These are phyloP conservation scores for Cyberlindnera americana DNA, from an alignment of 805 yeast genomes.

Conservation along the genomic window DNA sequence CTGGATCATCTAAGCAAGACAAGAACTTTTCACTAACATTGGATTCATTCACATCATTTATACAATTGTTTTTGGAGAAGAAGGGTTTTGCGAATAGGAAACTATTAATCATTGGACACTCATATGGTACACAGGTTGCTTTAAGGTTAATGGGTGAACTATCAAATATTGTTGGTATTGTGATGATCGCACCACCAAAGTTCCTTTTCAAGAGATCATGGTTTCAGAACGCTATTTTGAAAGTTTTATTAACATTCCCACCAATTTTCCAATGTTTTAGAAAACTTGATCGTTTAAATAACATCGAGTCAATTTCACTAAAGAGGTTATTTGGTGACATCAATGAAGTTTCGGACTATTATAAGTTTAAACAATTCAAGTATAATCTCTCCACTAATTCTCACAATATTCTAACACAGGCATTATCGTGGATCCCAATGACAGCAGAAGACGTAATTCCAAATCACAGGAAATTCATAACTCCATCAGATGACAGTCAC, in stretches of 20 bases:
- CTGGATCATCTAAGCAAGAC: constrained; percentile 43
- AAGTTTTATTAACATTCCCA: constrained; percentile 7
- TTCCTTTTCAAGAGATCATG: constrained; percentile 10
- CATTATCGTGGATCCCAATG: constrained; percentile 19
- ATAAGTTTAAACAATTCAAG: constrained; percentile 27
- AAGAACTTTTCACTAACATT: constrained; percentile 13
- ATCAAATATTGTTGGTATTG: constrained; percentile 10
- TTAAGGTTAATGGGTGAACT: constrained; percentile 33
- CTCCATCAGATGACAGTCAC: not conserved
- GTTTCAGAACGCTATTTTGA: constrained; percentile 4
- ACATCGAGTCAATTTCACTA: constrained; percentile 21
- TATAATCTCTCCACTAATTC: constrained; percentile 25
- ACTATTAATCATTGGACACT: constrained; percentile 59
- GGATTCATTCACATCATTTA: constrained; percentile 19
- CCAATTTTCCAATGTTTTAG: constrained; percentile 22
- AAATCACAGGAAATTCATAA: not conserved
- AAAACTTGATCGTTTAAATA: constrained; percentile 25
- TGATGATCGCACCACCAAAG: constrained; percentile 50
- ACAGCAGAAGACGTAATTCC: constrained; percentile 16
- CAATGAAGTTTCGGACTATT: constrained; percentile 12
- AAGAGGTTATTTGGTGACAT: constrained; percentile 17
- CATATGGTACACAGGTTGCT: constrained; percentile 64
- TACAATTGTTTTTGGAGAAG: constrained; percentile 8
- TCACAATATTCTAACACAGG: constrained; percentile 20
- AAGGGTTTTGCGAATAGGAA: constrained; percentile 16